Evolutionary conservation across 2,329 filamentous ascomycete genomes (phyloP).

Genomic region (Neocucurbitaria cava): DNA sequence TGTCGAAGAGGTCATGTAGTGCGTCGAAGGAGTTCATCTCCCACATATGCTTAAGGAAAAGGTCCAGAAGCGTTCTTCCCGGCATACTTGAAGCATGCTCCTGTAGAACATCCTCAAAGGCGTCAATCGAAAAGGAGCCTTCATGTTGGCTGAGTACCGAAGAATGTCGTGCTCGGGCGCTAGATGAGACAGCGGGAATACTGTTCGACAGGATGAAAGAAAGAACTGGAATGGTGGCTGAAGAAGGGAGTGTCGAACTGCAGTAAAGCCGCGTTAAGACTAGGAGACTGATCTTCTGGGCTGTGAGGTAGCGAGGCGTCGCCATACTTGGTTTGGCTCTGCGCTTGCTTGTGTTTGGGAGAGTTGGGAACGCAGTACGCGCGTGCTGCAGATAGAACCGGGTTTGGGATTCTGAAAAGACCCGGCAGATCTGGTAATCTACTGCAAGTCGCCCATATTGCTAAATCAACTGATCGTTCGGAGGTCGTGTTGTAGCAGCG

Average conservation of each 20-base stretch:
- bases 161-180: constrained; percentile 25
- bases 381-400: not conserved
- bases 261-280: constrained; percentile 83
- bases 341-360: not conserved
- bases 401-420: not conserved
- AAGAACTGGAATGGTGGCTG: constrained; percentile 76
- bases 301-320: constrained; percentile 87
- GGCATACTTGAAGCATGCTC: constrained; percentile 63
- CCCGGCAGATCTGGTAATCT: not conserved
- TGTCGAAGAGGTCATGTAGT: constrained; percentile 77
- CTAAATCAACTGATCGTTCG: not conserved
- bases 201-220: constrained; percentile 80
- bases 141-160: constrained; percentile 43
- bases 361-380: not conserved
- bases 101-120: constrained; percentile 57
- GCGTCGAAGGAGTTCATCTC: constrained; percentile 80
- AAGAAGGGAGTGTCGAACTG: constrained; percentile 70
- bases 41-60: constrained; percentile 84
- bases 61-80: constrained; percentile 84
- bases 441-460: not conserved
- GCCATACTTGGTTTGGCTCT: constrained; percentile 25
- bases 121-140: constrained; percentile 42
- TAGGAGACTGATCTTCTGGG: constrained; percentile 83
- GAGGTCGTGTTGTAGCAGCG: not conserved
- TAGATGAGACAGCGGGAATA: constrained; percentile 48